A percentile compares a stretch with the other conserved stretches of the same genome.
phyloP scores from a whole-genome alignment of 2,329 filamentous ascomycete species.

The Tolypocladium pustulatum region DNA sequence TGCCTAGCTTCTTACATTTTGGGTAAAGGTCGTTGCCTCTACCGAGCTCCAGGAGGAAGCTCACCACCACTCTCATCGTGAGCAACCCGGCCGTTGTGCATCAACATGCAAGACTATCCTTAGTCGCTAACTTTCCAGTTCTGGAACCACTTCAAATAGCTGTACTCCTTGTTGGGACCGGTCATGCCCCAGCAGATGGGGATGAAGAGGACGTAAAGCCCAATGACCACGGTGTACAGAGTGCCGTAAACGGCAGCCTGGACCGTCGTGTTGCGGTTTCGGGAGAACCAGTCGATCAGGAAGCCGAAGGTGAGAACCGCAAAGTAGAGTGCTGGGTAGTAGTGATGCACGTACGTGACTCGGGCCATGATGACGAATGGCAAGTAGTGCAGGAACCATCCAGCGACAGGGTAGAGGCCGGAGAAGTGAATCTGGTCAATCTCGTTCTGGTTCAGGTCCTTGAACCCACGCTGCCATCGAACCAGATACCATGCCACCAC shows the following conservation, averaged over 20 bases:
- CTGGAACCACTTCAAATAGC: slow-evolving; percentile 88
- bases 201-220: slow-evolving; percentile 81
- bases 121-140: slow-evolving; percentile 72
- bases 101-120: slow-evolving; percentile 6
- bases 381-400: slow-evolving; percentile 94
- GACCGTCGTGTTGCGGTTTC: slow-evolving; percentile 51
- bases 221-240: slow-evolving; percentile 65
- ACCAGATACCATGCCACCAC: slow-evolving; percentile 77
- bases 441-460: slow-evolving; percentile 66
- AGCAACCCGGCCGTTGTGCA: not conserved
- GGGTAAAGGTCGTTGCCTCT: not conserved
- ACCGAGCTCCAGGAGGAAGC: not conserved
- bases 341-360: slow-evolving; percentile 98
- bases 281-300: slow-evolving; percentile 72
- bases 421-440: slow-evolving; percentile 94
- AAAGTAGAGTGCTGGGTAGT: slow-evolving; percentile 97
- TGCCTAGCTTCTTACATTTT: slow-evolving; percentile 7
- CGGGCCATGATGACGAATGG: slow-evolving; percentile 96
- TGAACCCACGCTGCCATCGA: slow-evolving; percentile 92
- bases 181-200: slow-evolving; percentile 96
- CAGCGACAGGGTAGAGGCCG: slow-evolving; percentile 80
- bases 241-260: slow-evolving; percentile 61
- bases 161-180: slow-evolving; percentile 72
- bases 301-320: slow-evolving; percentile 87
- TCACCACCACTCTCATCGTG: not conserved